Evolutionary conservation across 1,139 yeast species (phyloP).

Genomic region (Suhomyces panamericanus): DNA sequence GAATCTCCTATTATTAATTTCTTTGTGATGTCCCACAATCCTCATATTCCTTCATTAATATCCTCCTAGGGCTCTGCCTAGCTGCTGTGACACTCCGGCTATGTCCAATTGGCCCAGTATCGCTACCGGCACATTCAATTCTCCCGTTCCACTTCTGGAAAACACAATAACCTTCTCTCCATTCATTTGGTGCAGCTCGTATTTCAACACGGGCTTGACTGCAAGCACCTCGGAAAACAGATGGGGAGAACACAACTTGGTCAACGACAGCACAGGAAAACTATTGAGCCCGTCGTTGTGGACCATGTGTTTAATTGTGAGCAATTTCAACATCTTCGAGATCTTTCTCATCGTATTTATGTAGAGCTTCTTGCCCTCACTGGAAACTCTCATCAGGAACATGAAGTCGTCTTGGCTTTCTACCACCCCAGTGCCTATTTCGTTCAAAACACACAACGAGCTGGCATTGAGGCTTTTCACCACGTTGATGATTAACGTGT

Average conservation of each 20-base stretch:
- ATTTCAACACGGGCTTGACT: slow-evolving; percentile 13
- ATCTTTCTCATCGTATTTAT: slow-evolving; percentile 20
- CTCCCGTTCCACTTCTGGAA: neutral
- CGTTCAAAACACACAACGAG: slow-evolving; percentile 1
- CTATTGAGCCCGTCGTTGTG: slow-evolving; percentile 21
- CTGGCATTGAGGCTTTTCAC: slow-evolving; percentile 16
- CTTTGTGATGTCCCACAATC: too few species aligned
- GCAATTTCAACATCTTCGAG: slow-evolving; percentile 18
- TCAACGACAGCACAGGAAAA: slow-evolving; percentile 15
- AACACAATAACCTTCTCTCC: slow-evolving; percentile 7
- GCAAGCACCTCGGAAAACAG: slow-evolving; percentile 11
- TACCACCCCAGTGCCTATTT: slow-evolving; percentile 1
- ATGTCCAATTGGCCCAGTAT: slow-evolving; percentile 13
- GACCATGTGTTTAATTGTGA: slow-evolving; percentile 25
- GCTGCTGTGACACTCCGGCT: slow-evolving; percentile 5
- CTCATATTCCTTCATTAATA: neutral
- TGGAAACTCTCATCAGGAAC: slow-evolving; percentile 15
- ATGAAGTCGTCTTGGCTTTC: slow-evolving; percentile 16
- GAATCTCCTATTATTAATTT: too few species aligned
- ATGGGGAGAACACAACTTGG: slow-evolving; percentile 15
- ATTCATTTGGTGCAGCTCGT: slow-evolving; percentile 1
- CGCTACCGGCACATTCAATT: neutral
- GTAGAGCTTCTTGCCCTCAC: slow-evolving; percentile 24
- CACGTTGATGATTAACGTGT: slow-evolving; percentile 25
- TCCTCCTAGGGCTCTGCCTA: slow-evolving; percentile 1